Evolutionary conservation across 2,329 filamentous ascomycete genomes (phyloP).

Genomic region (Penicillium decumbens): DNA sequence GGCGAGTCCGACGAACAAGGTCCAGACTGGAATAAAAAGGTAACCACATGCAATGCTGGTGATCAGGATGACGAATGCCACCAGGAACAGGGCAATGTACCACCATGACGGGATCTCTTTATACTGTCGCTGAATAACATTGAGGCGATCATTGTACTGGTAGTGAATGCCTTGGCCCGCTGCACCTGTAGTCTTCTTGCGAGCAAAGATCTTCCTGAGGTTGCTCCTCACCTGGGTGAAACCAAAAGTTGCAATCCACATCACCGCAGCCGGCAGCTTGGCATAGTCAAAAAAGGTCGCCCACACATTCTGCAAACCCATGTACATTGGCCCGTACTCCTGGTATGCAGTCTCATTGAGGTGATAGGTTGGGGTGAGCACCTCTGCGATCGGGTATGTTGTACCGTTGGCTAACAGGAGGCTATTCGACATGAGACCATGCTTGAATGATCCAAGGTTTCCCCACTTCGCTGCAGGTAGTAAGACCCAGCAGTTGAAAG

Average conservation of each 20-base stretch:
- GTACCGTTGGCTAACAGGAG: slow-evolving; percentile 50
- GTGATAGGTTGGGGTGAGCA: slow-evolving; percentile 43
- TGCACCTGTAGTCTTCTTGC: slow-evolving; percentile 27
- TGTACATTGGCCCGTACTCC: slow-evolving; percentile 53
- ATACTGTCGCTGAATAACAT: slow-evolving; percentile 55
- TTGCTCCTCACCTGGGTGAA: slow-evolving; percentile 47
- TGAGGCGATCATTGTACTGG: slow-evolving; percentile 57
- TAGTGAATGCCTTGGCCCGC: slow-evolving; percentile 45
- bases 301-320: slow-evolving; percentile 57
- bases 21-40: slow-evolving; percentile 58
- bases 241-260: slow-evolving; percentile 57
- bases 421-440: slow-evolving; percentile 56
- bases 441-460: slow-evolving; percentile 49
- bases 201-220: slow-evolving; percentile 43
- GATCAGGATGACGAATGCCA: slow-evolving; percentile 49
- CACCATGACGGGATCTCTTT: slow-evolving; percentile 58
- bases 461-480: slow-evolving; percentile 58
- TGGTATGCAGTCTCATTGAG: slow-evolving; percentile 49
- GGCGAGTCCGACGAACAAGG: slow-evolving; percentile 54
- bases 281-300: slow-evolving; percentile 59
- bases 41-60: slow-evolving; percentile 49
- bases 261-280: slow-evolving; percentile 54
- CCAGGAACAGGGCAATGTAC: slow-evolving; percentile 51
- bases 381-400: slow-evolving; percentile 42
- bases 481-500: slow-evolving; percentile 55